Conservation (phyloP, 1,284 basidiomycete genomes). For the Ganoderma multipileum region DNA sequence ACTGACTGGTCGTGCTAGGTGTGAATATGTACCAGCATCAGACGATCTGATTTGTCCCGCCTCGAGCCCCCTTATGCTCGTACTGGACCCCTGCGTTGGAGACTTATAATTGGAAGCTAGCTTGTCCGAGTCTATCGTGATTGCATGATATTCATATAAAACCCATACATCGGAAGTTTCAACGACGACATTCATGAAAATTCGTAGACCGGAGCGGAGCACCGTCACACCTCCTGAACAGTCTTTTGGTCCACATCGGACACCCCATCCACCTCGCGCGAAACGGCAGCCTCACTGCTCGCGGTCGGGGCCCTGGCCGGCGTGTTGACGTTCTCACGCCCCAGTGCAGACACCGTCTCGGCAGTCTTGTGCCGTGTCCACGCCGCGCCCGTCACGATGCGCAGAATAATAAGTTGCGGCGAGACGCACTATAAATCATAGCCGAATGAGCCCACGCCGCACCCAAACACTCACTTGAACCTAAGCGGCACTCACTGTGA, state of each 20-base stretch:
- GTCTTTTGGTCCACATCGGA: not conserved
- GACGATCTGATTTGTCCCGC: not conserved
- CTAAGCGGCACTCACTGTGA: slow-evolving; percentile 25
- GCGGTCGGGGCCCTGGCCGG: not conserved
- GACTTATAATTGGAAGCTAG: not conserved
- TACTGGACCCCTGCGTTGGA: too few relatives aligned
- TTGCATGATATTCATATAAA: not conserved
- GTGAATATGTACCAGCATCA: not conserved
- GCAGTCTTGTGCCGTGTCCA: not conserved
- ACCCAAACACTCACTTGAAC: too few relatives aligned
- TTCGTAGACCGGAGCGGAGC: not conserved
- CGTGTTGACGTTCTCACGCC: not conserved
- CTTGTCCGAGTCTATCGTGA: not conserved
- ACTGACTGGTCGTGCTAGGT: not conserved
- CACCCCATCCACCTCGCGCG: not conserved
- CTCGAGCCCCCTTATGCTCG: not conserved
- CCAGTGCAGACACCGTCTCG: not conserved
- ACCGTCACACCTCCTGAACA: not conserved
- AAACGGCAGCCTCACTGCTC: not conserved
- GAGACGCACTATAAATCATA: slow-evolving; percentile 37
- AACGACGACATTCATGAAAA: not conserved
- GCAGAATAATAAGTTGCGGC: slow-evolving; percentile 42
- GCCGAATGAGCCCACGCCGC: not conserved
- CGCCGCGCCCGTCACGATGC: slow-evolving; percentile 36
- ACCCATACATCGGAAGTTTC: not conserved